Percentiles rank a stretch among this genome's conserved stretches.
phyloP scores from a whole-genome alignment of 805 yeast species.

The Ogataea paradorogensis region DNA sequence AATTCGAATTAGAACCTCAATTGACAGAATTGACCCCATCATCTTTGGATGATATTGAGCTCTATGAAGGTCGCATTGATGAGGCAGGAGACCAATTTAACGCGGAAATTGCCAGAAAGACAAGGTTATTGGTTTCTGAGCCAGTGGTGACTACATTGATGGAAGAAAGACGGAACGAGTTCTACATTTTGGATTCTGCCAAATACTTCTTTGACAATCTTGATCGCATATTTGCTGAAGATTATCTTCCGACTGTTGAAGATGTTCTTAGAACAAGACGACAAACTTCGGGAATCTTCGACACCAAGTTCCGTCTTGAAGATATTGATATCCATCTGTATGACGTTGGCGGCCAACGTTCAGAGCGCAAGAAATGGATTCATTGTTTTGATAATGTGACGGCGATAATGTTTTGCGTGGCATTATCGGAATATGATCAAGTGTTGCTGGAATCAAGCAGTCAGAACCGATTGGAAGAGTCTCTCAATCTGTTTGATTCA shows the following conservation, averaged over 20 bases:
- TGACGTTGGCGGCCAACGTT: conserved; percentile 95
- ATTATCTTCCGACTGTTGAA: conserved; percentile 68
- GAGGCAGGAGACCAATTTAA: conserved; percentile 50
- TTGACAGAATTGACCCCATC: conserved; percentile 32
- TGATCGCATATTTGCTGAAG: conserved; percentile 53
- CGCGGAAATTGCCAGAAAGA: conserved; percentile 44
- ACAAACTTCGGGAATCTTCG: conserved; percentile 90
- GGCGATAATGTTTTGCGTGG: conserved; percentile 84
- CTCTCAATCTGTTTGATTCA: conserved; percentile 80
- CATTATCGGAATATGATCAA: conserved; percentile 89
- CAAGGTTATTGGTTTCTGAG: conserved; percentile 52
- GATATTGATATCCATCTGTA: conserved; percentile 59
- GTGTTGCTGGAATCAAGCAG: conserved; percentile 69
- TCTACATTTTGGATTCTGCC: conserved; percentile 85
- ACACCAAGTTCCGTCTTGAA: conserved; percentile 74
- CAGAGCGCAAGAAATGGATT: conserved; percentile 96
- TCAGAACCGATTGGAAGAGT: conserved; percentile 79
- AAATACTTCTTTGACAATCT: conserved; percentile 69
- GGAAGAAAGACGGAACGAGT: conserved; percentile 59
- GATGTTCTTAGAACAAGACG: conserved; percentile 86
- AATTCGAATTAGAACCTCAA: conserved; percentile 40
- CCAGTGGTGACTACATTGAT: conserved; percentile 58
- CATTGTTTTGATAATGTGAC: conserved; percentile 95
- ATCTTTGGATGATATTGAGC: conserved; percentile 44
- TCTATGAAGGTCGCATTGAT: conserved; percentile 51